Conservation (phyloP, 2,329 filamentous ascomycete genomes). For the Fusarium sarcochroum region DNA sequence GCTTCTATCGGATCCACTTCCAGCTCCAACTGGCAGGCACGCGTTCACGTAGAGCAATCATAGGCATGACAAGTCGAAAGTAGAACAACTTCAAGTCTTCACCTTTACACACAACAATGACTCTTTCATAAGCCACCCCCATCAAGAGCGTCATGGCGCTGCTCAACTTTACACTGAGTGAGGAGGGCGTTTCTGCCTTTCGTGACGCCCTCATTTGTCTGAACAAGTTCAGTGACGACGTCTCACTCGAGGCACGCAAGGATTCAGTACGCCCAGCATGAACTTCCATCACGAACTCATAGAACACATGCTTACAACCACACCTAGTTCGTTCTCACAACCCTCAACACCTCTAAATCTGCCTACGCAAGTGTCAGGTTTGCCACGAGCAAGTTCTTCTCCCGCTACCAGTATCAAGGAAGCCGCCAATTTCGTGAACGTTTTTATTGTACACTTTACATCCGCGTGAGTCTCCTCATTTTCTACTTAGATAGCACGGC, state of each 20-base stretch:
- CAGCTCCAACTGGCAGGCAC: slow-evolving; percentile 14
- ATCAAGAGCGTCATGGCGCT: slow-evolving; percentile 62
- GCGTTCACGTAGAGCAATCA: slow-evolving; percentile 22
- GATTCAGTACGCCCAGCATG: slow-evolving; percentile 67
- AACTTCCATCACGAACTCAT: too few species aligned
- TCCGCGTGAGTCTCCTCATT: slow-evolving; percentile 65
- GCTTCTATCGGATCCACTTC: slow-evolving; percentile 14
- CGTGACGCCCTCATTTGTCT: slow-evolving; percentile 82
- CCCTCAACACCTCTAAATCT: slow-evolving; percentile 84
- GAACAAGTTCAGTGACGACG: slow-evolving; percentile 83
- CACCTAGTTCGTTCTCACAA: slow-evolving; percentile 77
- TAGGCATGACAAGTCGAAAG: slow-evolving; percentile 7
- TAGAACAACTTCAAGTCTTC: slow-evolving; percentile 2
- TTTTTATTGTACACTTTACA: slow-evolving; percentile 83
- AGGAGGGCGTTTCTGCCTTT: slow-evolving; percentile 78
- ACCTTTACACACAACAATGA: not conserved
- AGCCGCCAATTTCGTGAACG: slow-evolving; percentile 65
- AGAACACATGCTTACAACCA: not conserved
- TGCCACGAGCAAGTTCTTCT: slow-evolving; percentile 77
- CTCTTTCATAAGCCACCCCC: not conserved
- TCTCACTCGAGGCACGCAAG: slow-evolving; percentile 79
- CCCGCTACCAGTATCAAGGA: slow-evolving; percentile 76
- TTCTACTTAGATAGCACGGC: not conserved
- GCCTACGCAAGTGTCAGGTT: slow-evolving; percentile 82
- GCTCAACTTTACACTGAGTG: slow-evolving; percentile 80